phyloP scores from a whole-genome alignment of 129 eudicot species.

The Arctium minus region DNA sequence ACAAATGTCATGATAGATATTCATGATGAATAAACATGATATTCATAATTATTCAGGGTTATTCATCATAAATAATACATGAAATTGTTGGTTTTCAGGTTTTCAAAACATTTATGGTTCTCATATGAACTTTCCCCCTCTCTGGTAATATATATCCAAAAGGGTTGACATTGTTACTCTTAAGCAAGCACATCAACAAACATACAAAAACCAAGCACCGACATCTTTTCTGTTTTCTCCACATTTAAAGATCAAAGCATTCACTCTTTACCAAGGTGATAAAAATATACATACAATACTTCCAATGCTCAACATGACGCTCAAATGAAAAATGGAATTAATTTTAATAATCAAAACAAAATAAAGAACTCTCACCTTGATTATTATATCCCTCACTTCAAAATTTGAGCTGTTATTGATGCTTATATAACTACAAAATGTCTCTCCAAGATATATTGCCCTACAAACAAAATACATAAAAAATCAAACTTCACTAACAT shows the following conservation, averaged over 20 bases:
- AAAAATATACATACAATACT: not conserved
- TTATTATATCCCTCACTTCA: constrained; percentile 72
- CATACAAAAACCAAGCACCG: not conserved
- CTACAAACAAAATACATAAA: constrained; percentile 35
- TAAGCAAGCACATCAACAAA: not conserved
- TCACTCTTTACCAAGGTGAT: not conserved
- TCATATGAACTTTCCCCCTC: not conserved
- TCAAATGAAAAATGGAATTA: not conserved
- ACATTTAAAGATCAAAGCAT: not conserved
- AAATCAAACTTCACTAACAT: not conserved
- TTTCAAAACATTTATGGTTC: not conserved
- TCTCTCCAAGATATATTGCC: constrained; percentile 97
- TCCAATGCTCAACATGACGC: not conserved
- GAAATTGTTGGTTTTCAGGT: not conserved
- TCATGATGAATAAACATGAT: not conserved
- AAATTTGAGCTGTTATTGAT: constrained; percentile 88
- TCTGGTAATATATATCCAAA: not conserved
- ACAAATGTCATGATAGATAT: not conserved
- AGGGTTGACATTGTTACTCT: not conserved
- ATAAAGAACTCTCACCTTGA: constrained; percentile 49
- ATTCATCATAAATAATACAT: not conserved
- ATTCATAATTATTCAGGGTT: not conserved
- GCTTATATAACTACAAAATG: constrained; percentile 89
- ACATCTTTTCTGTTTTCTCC: not conserved
- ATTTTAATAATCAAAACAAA: not conserved